These are phyloP conservation scores for Lichtheimia hyalospora DNA, from an alignment of 371 early-diverging fungal species.

Conservation along the genomic window DNA sequence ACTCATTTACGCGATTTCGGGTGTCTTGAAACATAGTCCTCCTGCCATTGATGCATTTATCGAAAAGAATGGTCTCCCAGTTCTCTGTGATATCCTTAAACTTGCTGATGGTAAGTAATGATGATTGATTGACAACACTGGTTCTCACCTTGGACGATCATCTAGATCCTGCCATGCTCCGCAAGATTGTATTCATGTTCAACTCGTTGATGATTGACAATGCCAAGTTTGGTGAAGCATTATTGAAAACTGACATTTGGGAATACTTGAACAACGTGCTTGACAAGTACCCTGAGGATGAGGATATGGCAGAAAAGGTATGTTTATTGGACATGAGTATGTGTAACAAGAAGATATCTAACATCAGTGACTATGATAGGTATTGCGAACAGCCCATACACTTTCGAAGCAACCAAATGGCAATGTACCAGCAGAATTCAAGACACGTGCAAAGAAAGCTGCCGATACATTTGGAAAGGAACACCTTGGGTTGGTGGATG, in stretches of 20 bases:
- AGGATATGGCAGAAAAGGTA: slow-evolving; percentile 74
- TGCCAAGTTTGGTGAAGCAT: slow-evolving; percentile 15
- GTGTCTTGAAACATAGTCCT: slow-evolving; percentile 71
- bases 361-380: slow-evolving; percentile 8
- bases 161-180: slow-evolving; percentile 39
- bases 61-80: slow-evolving; percentile 50
- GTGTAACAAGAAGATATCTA: background rate
- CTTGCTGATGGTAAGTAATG: slow-evolving; percentile 30
- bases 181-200: slow-evolving; percentile 67
- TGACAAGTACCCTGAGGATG: slow-evolving; percentile 52
- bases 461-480: slow-evolving; percentile 41
- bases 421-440: slow-evolving; percentile 23
- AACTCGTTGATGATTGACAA: slow-evolving; percentile 62
- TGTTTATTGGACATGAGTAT: background rate
- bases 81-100: slow-evolving; percentile 47
- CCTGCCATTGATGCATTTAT: slow-evolving; percentile 63
- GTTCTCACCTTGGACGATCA: background rate
- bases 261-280: slow-evolving; percentile 38
- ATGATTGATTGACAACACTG: background rate
- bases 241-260: slow-evolving; percentile 37
- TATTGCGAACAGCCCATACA: slow-evolving; percentile 42
- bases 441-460: slow-evolving; percentile 32
- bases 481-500: slow-evolving; percentile 35
- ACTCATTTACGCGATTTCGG: slow-evolving; percentile 78
- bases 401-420: slow-evolving; percentile 24